Conservation (phyloP, 345 rosid genomes). For the Erodium maritimum region DNA sequence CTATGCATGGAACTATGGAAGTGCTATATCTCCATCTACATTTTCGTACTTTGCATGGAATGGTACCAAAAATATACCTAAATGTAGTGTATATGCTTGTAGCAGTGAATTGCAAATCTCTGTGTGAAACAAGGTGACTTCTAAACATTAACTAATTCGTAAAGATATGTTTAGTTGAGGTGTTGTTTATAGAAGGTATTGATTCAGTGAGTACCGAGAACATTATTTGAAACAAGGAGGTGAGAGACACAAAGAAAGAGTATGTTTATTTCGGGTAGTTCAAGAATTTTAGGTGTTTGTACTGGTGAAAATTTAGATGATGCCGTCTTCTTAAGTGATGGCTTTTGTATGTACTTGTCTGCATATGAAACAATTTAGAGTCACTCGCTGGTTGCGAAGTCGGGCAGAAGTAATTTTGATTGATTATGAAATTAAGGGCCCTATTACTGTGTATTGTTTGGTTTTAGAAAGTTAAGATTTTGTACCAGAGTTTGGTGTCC, state of each 20-base stretch:
- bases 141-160: neutral
- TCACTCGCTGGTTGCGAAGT: neutral
- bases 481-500: neutral
- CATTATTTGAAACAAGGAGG: too few species aligned
- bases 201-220: neutral
- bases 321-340: too few species aligned
- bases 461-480: neutral
- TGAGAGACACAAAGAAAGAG: neutral
- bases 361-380: too few species aligned
- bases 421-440: too few species aligned
- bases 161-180: neutral
- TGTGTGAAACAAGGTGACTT: neutral
- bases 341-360: too few species aligned
- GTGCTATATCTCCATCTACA: neutral
- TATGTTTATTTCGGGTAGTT: too few species aligned
- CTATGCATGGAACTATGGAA: neutral
- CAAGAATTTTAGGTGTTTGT: too few species aligned
- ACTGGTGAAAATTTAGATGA: too few species aligned
- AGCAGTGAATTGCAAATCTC: neutral
- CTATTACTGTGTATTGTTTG: neutral
- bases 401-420: neutral
- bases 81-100: neutral
- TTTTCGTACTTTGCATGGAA: neutral
- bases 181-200: neutral
- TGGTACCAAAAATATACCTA: neutral